Evolutionary conservation across 768 basidiomycete genomes (phyloP), one percentile per base, ranked within the genome.

Genomic region (Termitomyces sp.): DNA sequence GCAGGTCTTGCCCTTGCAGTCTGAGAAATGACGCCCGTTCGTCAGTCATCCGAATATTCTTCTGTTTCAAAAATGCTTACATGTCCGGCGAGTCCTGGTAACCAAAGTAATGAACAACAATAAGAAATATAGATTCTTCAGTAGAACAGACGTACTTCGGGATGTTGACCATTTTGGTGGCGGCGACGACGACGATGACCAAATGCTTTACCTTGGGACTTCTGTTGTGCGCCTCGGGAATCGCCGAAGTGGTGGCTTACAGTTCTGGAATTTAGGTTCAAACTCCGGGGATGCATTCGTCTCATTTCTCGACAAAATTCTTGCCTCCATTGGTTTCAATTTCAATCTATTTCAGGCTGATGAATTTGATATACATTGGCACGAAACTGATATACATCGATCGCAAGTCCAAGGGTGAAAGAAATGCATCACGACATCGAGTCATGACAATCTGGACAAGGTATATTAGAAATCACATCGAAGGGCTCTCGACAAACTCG

Each of bases 1-100:
- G 91, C 95, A 97, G 69, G 85, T 77, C 80, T 95, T 96, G 77
- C 93, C 93, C 83, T 95, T 95, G 92, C 95, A 96, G 78, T 82
- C 92, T 93, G 48, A 38, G 58, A 63, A 26, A 36, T 26, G 58
- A 51, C 35, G 47, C 28, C 57, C 56, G 43, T 60, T 47, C 28
- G 28, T 63, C 28, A 51, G 58, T 59, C 51, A 54, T 40, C 23
- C n/a, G 36, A 47, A 47, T 50, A 23, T 26, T 32, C 38, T 36
- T 56, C n/a, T 20, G 30, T 41, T 41, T 41, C 36, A 47, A 43
- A 55, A 55, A 61, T 66, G 83, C 93, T 88, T 76, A 95, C 94
- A 97, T 69, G 95, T 98, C 78, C 94, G 85, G 79, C 95, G 93
- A 70, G 95, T 97, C 81, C 94, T 79, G 66, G 57, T 59, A 18